Conservation (phyloP, 2,329 filamentous ascomycete species). For the Fusarium cicatricum region DNA sequence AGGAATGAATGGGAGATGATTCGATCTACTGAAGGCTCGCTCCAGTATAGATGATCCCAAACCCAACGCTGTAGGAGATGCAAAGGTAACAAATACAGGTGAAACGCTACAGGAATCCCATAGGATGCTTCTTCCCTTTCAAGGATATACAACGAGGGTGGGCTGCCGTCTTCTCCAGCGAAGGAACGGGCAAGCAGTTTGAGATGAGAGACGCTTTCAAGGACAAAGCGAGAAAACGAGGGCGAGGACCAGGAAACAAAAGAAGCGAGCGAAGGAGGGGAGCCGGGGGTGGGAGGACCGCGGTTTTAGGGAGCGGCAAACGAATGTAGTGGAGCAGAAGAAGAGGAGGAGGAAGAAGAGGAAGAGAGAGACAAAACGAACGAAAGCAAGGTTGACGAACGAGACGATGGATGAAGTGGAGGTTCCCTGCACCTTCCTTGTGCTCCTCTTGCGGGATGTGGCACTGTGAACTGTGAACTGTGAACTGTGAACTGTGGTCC, state of each 20-base stretch:
- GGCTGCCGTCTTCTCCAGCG: slow-evolving; percentile 31
- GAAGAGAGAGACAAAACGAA: slow-evolving; percentile 29
- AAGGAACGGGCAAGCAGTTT: slow-evolving; percentile 28
- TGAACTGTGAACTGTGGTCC: background rate
- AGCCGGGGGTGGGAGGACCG: slow-evolving; percentile 29
- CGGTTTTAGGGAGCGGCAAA: slow-evolving; percentile 38
- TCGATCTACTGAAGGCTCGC: slow-evolving; percentile 36
- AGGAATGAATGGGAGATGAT: slow-evolving; percentile 16
- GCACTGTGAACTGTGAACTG: slow-evolving; percentile 25
- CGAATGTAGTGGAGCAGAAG: slow-evolving; percentile 38
- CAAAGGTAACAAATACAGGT: slow-evolving; percentile 32
- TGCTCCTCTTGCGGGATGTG: slow-evolving; percentile 2
- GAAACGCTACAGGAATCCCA: slow-evolving; percentile 23
- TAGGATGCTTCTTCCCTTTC: slow-evolving; percentile 12
- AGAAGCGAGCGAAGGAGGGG: slow-evolving; percentile 20
- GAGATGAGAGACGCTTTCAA: slow-evolving; percentile 11
- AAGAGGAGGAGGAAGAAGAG: slow-evolving; percentile 12
- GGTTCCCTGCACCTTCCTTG: slow-evolving; percentile 27
- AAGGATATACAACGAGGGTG: slow-evolving; percentile 35
- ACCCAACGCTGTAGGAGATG: slow-evolving; percentile 35
- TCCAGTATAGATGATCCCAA: slow-evolving; percentile 35
- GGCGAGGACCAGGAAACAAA: slow-evolving; percentile 27
- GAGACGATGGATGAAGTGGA: slow-evolving; percentile 33
- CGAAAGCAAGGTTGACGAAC: slow-evolving; percentile 33
- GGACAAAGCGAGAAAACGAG: slow-evolving; percentile 29